Evolutionary conservation across 2,329 filamentous ascomycete genomes (phyloP).

Genomic region (Aspergillus oerlinghausenensis): DNA sequence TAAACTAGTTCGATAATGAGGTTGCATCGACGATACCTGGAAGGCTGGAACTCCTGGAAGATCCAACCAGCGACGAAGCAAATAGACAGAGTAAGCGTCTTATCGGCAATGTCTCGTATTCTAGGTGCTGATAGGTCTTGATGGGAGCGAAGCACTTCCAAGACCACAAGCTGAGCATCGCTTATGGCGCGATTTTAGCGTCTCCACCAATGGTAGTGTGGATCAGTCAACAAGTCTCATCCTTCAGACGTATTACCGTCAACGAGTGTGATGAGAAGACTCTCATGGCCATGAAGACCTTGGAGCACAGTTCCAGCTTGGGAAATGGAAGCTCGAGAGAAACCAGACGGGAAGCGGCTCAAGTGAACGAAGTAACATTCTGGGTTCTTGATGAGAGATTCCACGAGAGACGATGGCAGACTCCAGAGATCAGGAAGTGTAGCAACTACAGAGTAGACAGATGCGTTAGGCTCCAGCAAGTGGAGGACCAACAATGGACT

Average conservation of each 20-base stretch:
- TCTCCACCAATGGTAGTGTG: not conserved
- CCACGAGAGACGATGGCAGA: not conserved
- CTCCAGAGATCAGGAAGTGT: not conserved
- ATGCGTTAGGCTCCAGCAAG: too few species aligned
- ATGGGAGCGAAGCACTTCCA: not conserved
- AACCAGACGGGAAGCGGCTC: not conserved
- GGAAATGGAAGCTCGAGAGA: too few species aligned
- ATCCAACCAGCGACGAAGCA: not conserved
- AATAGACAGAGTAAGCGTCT: not conserved
- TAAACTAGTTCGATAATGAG: conserved; percentile 1
- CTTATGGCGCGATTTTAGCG: not conserved
- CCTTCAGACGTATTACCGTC: not conserved
- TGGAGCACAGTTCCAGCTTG: too few species aligned
- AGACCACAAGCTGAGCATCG: not conserved
- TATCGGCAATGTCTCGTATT: not conserved
- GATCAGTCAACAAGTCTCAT: not conserved
- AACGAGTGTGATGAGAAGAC: not conserved
- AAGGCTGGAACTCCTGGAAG: not conserved
- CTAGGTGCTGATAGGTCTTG: not conserved
- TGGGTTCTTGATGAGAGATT: not conserved
- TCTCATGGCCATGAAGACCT: not conserved
- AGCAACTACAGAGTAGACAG: too few species aligned
- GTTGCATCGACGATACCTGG: conserved; percentile 1
- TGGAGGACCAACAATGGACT: not conserved
- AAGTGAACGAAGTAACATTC: not conserved